These are phyloP conservation scores for Persicaria tinctoria DNA, from an alignment of 148 eudicot genomes.

Conservation along the genomic window DNA sequence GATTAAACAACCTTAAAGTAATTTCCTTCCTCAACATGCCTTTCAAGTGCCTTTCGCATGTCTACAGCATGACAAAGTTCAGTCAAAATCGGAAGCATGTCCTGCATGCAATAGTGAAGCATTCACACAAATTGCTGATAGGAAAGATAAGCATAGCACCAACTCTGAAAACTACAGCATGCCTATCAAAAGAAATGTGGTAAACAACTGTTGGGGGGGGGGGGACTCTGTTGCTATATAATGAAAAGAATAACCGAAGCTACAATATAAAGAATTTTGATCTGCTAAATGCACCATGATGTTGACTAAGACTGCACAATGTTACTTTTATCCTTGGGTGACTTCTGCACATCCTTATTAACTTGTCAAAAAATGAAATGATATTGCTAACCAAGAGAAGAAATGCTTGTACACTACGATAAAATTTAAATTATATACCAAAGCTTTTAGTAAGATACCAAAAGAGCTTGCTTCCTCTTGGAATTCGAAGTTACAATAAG, in stretches of 20 bases:
- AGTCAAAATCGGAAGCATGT: slow-evolving; percentile 65
- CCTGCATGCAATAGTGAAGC: slow-evolving; percentile 37
- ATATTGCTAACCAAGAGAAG: neutral
- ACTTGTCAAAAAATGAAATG: neutral
- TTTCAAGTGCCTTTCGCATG: slow-evolving; percentile 76
- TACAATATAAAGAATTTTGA: too few species aligned
- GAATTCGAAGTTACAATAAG: slow-evolving; percentile 79
- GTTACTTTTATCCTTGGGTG: too few species aligned
- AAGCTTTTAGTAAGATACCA: slow-evolving; percentile 40
- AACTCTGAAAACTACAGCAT: neutral
- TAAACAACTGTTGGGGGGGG: too few species aligned
- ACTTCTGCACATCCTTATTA: too few species aligned
- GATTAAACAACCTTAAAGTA: slow-evolving; percentile 61
- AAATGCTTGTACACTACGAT: neutral
- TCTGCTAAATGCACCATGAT: too few species aligned
- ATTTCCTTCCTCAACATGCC: slow-evolving; percentile 69
- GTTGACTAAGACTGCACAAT: too few species aligned
- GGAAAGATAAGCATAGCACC: neutral
- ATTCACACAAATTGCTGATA: slow-evolving; percentile 7
- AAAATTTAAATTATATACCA: neutral
- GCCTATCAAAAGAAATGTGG: neutral
- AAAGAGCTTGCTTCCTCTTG: slow-evolving; percentile 76
- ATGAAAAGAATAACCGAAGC: too few species aligned
- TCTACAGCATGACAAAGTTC: slow-evolving; percentile 57
- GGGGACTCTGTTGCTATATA: too few species aligned